These are phyloP conservation scores for Cercospora janseana DNA, from an alignment of 2,329 filamentous ascomycete genomes.

Conservation along the genomic window DNA sequence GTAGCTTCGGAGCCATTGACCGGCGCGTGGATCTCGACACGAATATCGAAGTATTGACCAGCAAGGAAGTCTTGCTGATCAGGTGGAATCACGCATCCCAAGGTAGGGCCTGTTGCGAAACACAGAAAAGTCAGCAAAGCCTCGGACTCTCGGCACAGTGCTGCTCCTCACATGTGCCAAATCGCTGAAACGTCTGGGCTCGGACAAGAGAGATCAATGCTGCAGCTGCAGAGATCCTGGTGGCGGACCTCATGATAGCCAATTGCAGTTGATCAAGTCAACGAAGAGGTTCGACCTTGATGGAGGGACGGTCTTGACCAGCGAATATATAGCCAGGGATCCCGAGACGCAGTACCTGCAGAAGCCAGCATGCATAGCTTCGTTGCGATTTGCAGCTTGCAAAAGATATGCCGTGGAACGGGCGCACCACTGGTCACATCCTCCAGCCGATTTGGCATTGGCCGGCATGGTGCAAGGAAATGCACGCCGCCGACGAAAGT, in stretches of 20 bases:
- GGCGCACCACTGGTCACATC: constrained; percentile 1
- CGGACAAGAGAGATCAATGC: constrained; percentile 21
- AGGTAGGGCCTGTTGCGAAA: constrained; percentile 55
- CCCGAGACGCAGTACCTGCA: constrained; percentile 14
- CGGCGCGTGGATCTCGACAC: constrained; percentile 65
- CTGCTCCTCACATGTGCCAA: constrained; percentile 49
- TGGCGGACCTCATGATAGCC: constrained; percentile 19
- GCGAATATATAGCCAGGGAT: constrained; percentile 6
- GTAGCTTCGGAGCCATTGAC: constrained; percentile 76
- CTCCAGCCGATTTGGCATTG: neutral
- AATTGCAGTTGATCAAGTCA: constrained; percentile 4
- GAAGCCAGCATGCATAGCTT: constrained; percentile 7
- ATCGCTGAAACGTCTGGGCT: constrained; percentile 55
- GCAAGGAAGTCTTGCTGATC: constrained; percentile 75
- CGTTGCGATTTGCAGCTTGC: constrained; percentile 2
- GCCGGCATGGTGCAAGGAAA: constrained; percentile 1
- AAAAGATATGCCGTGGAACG: constrained; percentile 5
- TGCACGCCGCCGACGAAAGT: constrained; percentile 12
- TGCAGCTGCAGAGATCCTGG: constrained; percentile 16
- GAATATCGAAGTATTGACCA: constrained; percentile 80
- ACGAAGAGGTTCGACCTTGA: constrained; percentile 22
- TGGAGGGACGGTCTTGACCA: constrained; percentile 9
- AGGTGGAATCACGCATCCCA: constrained; percentile 57
- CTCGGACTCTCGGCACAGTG: neutral
- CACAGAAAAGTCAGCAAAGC: constrained; percentile 55